Conservation (phyloP, 306 rosid species). For the Mimosa bimucronata region DNA sequence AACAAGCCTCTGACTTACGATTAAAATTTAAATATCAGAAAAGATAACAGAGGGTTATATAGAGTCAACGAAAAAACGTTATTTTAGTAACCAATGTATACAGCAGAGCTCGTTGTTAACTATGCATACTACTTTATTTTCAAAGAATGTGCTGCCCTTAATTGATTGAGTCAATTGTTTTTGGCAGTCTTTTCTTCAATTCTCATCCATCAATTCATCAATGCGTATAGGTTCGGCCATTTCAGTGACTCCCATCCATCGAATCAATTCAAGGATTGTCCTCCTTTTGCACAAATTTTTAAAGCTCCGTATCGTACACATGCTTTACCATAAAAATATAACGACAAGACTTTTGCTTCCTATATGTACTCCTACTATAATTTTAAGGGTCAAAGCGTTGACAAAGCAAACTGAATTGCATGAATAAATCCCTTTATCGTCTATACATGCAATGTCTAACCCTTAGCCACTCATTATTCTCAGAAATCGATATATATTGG, state of each 20-base stretch:
- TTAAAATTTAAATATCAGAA: background rate
- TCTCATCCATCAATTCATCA: conserved; percentile 12
- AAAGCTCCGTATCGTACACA: conserved; percentile 14
- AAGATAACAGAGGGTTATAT: background rate
- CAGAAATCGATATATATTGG: conserved; percentile 18
- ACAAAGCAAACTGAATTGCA: background rate
- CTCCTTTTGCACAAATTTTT: background rate
- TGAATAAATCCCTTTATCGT: conserved; percentile 6
- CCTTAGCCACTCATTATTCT: conserved; percentile 25
- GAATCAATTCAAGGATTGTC: conserved; percentile 34
- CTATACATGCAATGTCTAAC: conserved; percentile 19
- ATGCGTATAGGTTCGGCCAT: background rate
- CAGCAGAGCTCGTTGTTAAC: background rate
- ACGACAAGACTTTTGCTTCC: background rate
- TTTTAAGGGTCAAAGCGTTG: background rate
- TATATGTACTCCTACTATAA: background rate
- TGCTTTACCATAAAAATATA: background rate
- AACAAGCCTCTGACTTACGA: background rate
- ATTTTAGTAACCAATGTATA: background rate
- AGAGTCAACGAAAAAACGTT: background rate
- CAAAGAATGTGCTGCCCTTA: background rate
- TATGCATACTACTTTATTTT: too few relatives aligned
- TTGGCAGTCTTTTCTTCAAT: conserved; percentile 20
- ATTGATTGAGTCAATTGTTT: background rate
- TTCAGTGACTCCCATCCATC: conserved; percentile 23